Evolutionary conservation across 768 basidiomycete genomes (phyloP).

Genomic region (Pleurotus pulmonarius): DNA sequence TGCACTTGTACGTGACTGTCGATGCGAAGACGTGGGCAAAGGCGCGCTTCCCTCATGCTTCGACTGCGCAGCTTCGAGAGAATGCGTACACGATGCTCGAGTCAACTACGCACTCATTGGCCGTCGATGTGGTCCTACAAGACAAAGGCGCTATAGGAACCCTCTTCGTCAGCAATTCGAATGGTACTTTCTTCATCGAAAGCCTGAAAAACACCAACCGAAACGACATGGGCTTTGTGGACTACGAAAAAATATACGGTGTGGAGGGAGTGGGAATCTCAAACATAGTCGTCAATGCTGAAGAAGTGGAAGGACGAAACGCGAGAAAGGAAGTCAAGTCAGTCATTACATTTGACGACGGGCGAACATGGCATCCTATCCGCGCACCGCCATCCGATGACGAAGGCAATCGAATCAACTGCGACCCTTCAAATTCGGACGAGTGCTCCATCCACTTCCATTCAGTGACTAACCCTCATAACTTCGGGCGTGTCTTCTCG

Average conservation of each 20-base stretch:
- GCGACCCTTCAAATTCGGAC: conserved; percentile 52
- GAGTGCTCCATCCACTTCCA: conserved; percentile 86
- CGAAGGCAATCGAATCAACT: conserved; percentile 59
- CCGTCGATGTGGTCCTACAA: conserved; percentile 86
- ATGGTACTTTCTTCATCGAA: conserved; percentile 93
- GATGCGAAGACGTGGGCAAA: conserved; percentile 84
- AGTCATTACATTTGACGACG: conserved; percentile 87
- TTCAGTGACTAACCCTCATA: conserved; percentile 90
- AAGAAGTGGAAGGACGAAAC: conserved; percentile 73
- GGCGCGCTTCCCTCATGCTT: conserved; percentile 90
- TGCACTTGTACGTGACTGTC: conserved; percentile 82
- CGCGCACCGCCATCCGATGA: conserved; percentile 51
- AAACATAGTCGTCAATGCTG: conserved; percentile 80
- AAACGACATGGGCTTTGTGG: conserved; percentile 84
- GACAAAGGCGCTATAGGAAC: conserved; percentile 73
- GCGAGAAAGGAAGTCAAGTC: conserved; percentile 74
- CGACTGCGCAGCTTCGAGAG: conserved; percentile 72
- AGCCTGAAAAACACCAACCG: conserved; percentile 91
- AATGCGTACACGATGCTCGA: conserved; percentile 97
- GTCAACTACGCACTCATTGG: conserved; percentile 88
- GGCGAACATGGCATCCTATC: conserved; percentile 76
- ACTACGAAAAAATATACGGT: conserved; percentile 86
- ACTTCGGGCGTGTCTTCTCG: conserved; percentile 91
- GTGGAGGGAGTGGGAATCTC: conserved; percentile 90
- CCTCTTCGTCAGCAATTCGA: conserved; percentile 92